These are phyloP conservation scores for Xanthoconium purpureum DNA, from an alignment of 768 basidiomycete genomes.

Conservation along the genomic window DNA sequence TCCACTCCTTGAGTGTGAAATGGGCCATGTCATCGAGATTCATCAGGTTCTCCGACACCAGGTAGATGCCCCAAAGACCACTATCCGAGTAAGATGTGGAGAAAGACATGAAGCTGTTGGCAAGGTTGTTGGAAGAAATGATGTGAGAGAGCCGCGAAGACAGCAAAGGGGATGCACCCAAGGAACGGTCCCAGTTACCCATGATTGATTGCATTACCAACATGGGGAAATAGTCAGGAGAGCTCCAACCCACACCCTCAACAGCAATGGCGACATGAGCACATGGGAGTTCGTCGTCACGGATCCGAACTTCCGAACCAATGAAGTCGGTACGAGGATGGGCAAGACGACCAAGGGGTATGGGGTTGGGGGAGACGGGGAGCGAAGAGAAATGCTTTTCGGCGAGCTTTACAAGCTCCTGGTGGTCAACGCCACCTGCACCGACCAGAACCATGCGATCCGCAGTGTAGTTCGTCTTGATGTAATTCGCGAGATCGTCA, in stretches of 20 bases:
- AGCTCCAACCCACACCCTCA: slow-evolving; percentile 97
- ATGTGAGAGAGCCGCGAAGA: slow-evolving; percentile 91
- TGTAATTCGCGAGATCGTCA: slow-evolving; percentile 85
- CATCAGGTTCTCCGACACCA: slow-evolving; percentile 90
- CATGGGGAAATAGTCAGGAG: slow-evolving; percentile 99
- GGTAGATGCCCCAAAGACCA: slow-evolving; percentile 98
- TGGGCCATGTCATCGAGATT: slow-evolving; percentile 93
- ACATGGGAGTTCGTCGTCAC: slow-evolving; percentile 87
- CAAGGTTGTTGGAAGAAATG: slow-evolving; percentile 89
- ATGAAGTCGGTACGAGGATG: slow-evolving; percentile 80
- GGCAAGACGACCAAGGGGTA: slow-evolving; percentile 78
- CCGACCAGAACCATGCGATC: slow-evolving; percentile 99
- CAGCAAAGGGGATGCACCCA: slow-evolving; percentile 85
- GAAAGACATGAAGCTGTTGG: slow-evolving; percentile 99
- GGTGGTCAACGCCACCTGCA: slow-evolving; percentile 91
- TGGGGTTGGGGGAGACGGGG: slow-evolving; percentile 83
- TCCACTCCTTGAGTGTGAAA: slow-evolving; percentile 95
- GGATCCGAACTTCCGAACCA: slow-evolving; percentile 92
- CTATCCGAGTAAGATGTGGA: slow-evolving; percentile 98
- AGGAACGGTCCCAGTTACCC: slow-evolving; percentile 98
- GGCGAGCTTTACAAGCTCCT: slow-evolving; percentile 89
- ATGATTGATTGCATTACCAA: slow-evolving; percentile 96
- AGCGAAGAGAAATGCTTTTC: slow-evolving; percentile 90
- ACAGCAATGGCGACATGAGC: slow-evolving; percentile 96
- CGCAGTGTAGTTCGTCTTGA: slow-evolving; percentile 96